A percentile compares a stretch with the other conserved stretches of the same genome.
These are phyloP conservation scores for Kurtzmaniella quercitrusa DNA, from an alignment of 1,139 yeast genomes.

Conservation along the genomic window DNA sequence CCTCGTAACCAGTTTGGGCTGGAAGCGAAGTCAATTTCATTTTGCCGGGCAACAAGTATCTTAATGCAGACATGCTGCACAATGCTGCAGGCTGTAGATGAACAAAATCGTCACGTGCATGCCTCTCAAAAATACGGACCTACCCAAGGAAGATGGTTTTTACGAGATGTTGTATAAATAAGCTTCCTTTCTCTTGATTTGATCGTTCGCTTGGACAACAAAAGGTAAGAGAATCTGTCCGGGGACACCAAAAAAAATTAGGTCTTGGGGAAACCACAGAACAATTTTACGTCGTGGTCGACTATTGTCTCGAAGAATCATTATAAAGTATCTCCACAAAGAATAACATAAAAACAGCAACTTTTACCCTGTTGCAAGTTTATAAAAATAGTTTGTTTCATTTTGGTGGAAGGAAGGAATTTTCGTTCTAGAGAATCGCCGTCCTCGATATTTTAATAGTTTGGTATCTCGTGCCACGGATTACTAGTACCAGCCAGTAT, in stretches of 20 bases:
- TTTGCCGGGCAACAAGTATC: not conserved
- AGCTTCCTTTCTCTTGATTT: constrained; percentile 1
- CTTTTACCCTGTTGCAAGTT: not conserved
- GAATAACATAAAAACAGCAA: not conserved
- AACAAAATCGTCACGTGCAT: constrained; percentile 1
- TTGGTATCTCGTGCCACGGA: not conserved
- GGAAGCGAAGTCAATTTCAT: constrained; percentile 1
- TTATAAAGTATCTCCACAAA: not conserved
- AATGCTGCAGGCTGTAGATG: constrained; percentile 1
- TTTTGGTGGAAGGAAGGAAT: not conserved
- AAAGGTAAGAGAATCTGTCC: no score
- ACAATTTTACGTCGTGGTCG: not conserved
- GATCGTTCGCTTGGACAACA: no score
- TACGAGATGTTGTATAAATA: not conserved
- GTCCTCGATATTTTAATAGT: not conserved
- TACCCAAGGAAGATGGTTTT: not conserved
- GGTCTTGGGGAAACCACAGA: not conserved
- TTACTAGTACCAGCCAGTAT: not conserved
- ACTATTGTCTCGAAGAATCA: not conserved
- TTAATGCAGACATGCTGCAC: not conserved
- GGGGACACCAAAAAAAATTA: not conserved
- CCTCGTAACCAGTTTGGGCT: not conserved
- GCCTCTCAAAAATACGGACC: not conserved
- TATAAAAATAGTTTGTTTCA: not conserved
- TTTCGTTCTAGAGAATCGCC: not conserved